Evolutionary conservation across 345 rosid genomes (phyloP), one percentile per base, ranked within the genome.

Genomic region (Excoecaria agallocha): DNA sequence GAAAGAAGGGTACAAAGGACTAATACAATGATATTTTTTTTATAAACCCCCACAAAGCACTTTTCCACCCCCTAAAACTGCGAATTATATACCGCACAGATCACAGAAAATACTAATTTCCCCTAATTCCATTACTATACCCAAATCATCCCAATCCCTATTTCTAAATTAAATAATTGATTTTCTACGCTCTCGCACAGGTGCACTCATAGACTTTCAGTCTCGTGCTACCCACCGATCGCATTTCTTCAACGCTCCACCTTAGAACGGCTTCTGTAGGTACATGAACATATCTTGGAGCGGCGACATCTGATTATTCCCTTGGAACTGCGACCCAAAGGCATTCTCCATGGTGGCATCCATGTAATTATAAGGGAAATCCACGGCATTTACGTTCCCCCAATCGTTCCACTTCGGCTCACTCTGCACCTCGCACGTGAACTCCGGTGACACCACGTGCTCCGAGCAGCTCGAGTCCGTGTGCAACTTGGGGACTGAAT

Each of bases 341-440:
- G 76, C 80, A 57, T 46, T 69, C 9, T 84, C 90, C 73, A 82
- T 62, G 5, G 67, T 74, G 75, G 85, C 78, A 75, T 89, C 90
- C 22, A 85, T 11, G 87, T 87, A 89, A 87, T 87, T 82, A 56
- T 72, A 80, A 0, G 80, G 77, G 35, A 71, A 74, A 6, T 83
- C 89, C 0, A 85, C 37, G 82, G 77, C 15, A 71, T 72, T 89
- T 9, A 68, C 77, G 7, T 15, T 73, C 43, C 76, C 66, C 89
- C 83, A 83, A 4, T 85, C 90, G 69, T 77, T 85, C 93, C 78
- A 83, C 55, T 74, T 87, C 7, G 91, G 93, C 77, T 94, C 93
- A 78, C 99, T 94, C 84, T 94, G 94, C 12, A 92, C 99, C 91
- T 94, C 99, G 81, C 81, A 82, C n/a, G 82, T 87, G 82, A 94